Base-by-base conservation (phyloP, 805 yeast species). In the Wickerhamiella vanderwaltii region DNA sequence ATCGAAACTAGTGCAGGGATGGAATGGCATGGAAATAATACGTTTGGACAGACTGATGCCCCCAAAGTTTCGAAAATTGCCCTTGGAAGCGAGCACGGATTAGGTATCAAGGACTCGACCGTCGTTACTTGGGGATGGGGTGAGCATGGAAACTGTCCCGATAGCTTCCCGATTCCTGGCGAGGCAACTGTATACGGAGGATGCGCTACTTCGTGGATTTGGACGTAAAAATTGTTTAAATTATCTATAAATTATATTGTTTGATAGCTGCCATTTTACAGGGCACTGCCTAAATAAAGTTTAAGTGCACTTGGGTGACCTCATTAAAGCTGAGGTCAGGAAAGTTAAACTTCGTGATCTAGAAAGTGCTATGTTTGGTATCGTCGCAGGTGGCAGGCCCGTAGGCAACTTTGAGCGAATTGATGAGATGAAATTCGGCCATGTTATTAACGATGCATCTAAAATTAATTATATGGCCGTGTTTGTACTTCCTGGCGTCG, bases 111-210 rank as follows among this genome's bases (percentile, higher is more conserved):
- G 1, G 48, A 55, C 12, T 50, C 58, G 29, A 38, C 6, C 9
- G 77, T 86, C 0, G 63, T 54, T 42, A 70, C 87, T 2, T 91
- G 97, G 97, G 98, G 98, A 0, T 88, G 98, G 98, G 96, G 95
- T 11, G 97, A 91, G 54, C 98, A 88, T 59, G 98, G 98, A 0
- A 88, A 88, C 56, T 88, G 97, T 61, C 57, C 57, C 2, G 94
- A 95, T 1, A 48, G 49, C 2, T 9, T 9, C 7, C 15, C 4
- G 6, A 41, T 35, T 22, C 19, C 17, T 2, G 47, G 44, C 3
- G 31, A 9, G 1, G 33, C 39, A 12, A 35, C n/a, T 13, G 36
- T 55, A 4, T 50, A 43, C 20, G 59, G 52, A 1, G 61, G 61
- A 12, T 57, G 61, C 35, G 61, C 60, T 11, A 57, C 61, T 2